Conservation (phyloP, 257 asterid species). For the Euphrasia confusa region DNA sequence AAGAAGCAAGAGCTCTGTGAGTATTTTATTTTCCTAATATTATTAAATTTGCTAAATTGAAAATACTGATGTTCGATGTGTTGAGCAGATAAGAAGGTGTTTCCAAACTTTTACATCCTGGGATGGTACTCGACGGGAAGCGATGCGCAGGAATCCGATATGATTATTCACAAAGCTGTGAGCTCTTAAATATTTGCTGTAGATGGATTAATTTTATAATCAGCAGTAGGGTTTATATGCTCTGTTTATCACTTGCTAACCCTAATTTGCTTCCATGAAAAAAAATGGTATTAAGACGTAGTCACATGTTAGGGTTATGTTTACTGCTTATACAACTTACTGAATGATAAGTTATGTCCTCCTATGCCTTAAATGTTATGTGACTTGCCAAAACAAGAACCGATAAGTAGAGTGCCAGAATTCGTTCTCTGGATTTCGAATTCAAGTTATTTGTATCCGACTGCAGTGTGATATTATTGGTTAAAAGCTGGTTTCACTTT, state of each 20-base stretch:
- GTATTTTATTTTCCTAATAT: conserved; percentile 16
- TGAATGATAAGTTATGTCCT: neutral
- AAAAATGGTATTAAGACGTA: conserved; percentile 2
- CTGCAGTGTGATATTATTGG: neutral
- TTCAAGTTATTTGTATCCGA: neutral
- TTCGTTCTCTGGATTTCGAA: conserved; percentile 5
- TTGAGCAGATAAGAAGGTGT: conserved; percentile 88
- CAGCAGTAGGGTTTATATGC: neutral
- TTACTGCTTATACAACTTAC: conserved; percentile 7
- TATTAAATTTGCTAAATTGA: neutral
- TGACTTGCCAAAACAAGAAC: conserved; percentile 7
- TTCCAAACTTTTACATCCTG: conserved; percentile 74
- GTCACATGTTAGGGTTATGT: neutral
- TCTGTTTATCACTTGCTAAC: neutral
- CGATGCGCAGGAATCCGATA: conserved; percentile 86
- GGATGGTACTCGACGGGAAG: conserved; percentile 99
- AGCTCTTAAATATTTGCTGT: conserved; percentile 29
- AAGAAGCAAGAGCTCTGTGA: conserved; percentile 96
- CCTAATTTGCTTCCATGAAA: conserved; percentile 12
- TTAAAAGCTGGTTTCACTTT: conserved; percentile 4
- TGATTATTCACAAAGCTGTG: conserved; percentile 93
- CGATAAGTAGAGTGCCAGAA: conserved; percentile 1
- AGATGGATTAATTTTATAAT: conserved; percentile 2
- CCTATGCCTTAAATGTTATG: neutral
- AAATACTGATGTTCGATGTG: conserved; percentile 19